Conservation (phyloP, 371 early-diverging fungal species). For the Synchytrium microbalum region DNA sequence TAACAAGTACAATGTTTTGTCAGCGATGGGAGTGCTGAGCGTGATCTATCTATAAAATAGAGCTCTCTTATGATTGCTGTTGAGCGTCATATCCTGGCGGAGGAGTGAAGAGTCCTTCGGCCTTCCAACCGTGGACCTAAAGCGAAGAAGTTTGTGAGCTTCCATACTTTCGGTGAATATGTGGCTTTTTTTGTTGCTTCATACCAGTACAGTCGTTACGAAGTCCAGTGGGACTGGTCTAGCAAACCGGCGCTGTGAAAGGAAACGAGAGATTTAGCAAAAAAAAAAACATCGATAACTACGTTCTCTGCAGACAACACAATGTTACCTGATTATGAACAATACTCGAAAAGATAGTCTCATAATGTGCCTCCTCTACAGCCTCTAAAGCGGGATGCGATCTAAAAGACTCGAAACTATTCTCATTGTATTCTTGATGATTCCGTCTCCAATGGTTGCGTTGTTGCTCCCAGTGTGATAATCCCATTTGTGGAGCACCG, state of each 20-base stretch:
- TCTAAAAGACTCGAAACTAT: not conserved
- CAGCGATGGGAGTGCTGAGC: too few species aligned
- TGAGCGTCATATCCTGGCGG: not conserved
- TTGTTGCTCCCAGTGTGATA: not conserved
- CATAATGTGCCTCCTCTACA: not conserved
- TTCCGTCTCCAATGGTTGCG: not conserved
- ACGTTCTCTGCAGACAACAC: too few species aligned
- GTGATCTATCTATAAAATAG: too few species aligned
- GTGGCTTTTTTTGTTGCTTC: too few species aligned
- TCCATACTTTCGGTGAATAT: too few species aligned
- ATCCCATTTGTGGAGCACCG: not conserved
- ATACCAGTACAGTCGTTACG: not conserved
- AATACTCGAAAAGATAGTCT: not conserved
- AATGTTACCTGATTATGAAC: not conserved
- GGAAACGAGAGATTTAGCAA: not conserved
- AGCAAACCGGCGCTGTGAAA: not conserved
- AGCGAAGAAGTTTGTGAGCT: too few species aligned
- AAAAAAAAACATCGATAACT: too few species aligned
- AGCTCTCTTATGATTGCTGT: too few species aligned
- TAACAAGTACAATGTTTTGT: too few species aligned
- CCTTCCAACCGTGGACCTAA: not conserved
- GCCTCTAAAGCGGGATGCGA: not conserved
- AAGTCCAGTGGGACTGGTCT: not conserved
- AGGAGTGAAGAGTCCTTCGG: not conserved
- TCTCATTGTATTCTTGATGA: not conserved